Percentiles rank a stretch among this genome's conserved stretches.
Conservation (phyloP, 1,284 basidiomycete genomes). For the Porodaedalea pini region DNA sequence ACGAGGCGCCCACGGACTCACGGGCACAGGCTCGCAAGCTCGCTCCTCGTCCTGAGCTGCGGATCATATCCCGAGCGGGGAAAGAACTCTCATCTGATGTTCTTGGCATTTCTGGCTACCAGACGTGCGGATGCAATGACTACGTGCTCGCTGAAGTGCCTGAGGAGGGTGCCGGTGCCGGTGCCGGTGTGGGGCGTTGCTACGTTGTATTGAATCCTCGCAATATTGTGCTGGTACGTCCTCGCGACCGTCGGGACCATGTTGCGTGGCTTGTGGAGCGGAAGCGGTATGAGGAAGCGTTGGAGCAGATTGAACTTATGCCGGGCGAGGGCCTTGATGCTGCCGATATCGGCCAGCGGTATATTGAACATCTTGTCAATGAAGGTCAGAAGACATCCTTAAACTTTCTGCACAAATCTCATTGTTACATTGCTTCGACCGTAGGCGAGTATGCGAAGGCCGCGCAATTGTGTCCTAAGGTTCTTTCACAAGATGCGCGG, state of each 20-base stretch:
- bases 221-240: constrained; percentile 82
- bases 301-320: constrained; percentile 75
- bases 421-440: neutral
- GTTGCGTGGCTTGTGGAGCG: constrained; percentile 91
- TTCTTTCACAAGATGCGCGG: constrained; percentile 75
- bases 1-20: constrained; percentile 72
- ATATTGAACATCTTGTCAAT: constrained; percentile 75
- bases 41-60: constrained; percentile 87
- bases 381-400: constrained; percentile 49
- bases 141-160: constrained; percentile 64
- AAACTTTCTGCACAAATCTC: neutral
- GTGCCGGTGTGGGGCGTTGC: constrained; percentile 34
- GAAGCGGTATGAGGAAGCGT: constrained; percentile 83
- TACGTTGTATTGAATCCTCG: constrained; percentile 86
- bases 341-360: constrained; percentile 76
- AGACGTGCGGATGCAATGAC: constrained; percentile 90
- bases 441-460: constrained; percentile 80
- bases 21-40: constrained; percentile 73
- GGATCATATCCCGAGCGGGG: constrained; percentile 85
- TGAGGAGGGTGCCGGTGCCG: constrained; percentile 27
- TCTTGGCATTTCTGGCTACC: constrained; percentile 74
- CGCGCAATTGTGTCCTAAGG: constrained; percentile 82
- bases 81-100: constrained; percentile 90
- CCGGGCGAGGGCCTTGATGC: constrained; percentile 53
- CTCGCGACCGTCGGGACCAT: constrained; percentile 87